Conservation (phyloP, 768 basidiomycete genomes). For the Cytidiella melzeri region DNA sequence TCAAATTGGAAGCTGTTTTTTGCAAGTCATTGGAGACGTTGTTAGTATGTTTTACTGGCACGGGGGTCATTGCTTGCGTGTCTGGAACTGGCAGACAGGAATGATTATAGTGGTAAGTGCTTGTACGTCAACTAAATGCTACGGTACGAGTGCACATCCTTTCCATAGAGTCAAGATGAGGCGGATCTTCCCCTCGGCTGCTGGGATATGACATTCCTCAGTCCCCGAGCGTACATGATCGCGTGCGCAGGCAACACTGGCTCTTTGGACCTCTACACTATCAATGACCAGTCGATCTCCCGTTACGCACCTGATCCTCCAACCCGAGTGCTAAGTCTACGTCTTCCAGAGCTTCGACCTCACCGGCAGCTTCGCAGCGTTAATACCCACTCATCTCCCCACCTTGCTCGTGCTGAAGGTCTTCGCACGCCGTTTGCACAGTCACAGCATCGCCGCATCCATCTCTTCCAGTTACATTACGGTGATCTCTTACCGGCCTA, state of each 20-base stretch:
- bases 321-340: slow-evolving; percentile 20
- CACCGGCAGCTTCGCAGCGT: slow-evolving; percentile 14
- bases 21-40: slow-evolving; percentile 51
- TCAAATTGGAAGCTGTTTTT: slow-evolving; percentile 26
- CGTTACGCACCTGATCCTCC: background rate
- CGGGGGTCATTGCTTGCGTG: slow-evolving; percentile 30
- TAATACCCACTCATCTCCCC: slow-evolving; percentile 24
- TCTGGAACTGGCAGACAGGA: slow-evolving; percentile 52
- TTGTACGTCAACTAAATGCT: too few species aligned
- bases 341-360: slow-evolving; percentile 16
- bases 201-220: slow-evolving; percentile 46
- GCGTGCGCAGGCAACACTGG: slow-evolving; percentile 31
- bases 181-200: too few species aligned
- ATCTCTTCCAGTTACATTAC: slow-evolving; percentile 24
- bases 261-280: slow-evolving; percentile 34
- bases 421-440: slow-evolving; percentile 17
- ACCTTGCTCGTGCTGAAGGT: slow-evolving; percentile 12
- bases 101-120: slow-evolving; percentile 35
- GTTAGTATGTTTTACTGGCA: slow-evolving; percentile 41
- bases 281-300: background rate
- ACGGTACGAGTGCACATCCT: too few species aligned
- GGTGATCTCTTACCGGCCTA: slow-evolving; percentile 16
- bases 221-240: slow-evolving; percentile 36
- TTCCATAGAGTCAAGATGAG: too few species aligned
- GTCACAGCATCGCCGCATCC: slow-evolving; percentile 19